Conservation (phyloP, 2,329 filamentous ascomycete species). For the Aspergillus texensis region DNA sequence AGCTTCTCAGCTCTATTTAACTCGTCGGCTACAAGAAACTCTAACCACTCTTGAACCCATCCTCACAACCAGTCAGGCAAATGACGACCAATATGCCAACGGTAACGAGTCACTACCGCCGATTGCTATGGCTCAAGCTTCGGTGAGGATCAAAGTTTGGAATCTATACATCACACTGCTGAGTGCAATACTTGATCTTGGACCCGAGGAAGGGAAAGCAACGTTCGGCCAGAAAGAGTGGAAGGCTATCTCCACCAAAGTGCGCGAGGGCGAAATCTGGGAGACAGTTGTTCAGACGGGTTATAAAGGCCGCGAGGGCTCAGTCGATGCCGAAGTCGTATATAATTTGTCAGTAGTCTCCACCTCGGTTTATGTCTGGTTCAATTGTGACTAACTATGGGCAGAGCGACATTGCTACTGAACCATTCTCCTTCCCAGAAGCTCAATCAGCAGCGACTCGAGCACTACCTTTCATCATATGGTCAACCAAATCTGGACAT, state of each 20-base stretch:
- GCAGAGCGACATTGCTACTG: conserved; percentile 82
- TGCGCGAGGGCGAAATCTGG: conserved; percentile 90
- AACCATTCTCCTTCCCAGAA: conserved; percentile 84
- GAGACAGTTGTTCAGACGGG: conserved; percentile 86
- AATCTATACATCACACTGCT: conserved; percentile 92
- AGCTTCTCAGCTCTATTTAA: conserved; percentile 90
- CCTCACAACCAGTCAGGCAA: conserved; percentile 61
- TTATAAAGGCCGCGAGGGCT: conserved; percentile 84
- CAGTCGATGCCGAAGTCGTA: conserved; percentile 92
- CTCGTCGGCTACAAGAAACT: conserved; percentile 87
- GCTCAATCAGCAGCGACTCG: conserved; percentile 82
- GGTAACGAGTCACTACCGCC: conserved; percentile 61
- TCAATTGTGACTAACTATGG: conserved; percentile 9
- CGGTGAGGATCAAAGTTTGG: conserved; percentile 92
- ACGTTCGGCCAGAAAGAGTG: conserved; percentile 85
- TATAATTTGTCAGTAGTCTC: conserved; percentile 49
- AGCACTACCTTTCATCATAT: conserved; percentile 82
- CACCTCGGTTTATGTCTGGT: conserved; percentile 3
- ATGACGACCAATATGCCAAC: conserved; percentile 44
- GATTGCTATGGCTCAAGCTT: conserved; percentile 76
- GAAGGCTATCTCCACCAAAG: conserved; percentile 78
- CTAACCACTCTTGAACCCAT: conserved; percentile 82
- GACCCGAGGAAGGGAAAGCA: conserved; percentile 85
- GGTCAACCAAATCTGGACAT: conserved; percentile 74
- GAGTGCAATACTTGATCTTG: conserved; percentile 87